Base-by-base conservation (phyloP, 163 green algal species). In the Chloromonas sp. region DNA sequence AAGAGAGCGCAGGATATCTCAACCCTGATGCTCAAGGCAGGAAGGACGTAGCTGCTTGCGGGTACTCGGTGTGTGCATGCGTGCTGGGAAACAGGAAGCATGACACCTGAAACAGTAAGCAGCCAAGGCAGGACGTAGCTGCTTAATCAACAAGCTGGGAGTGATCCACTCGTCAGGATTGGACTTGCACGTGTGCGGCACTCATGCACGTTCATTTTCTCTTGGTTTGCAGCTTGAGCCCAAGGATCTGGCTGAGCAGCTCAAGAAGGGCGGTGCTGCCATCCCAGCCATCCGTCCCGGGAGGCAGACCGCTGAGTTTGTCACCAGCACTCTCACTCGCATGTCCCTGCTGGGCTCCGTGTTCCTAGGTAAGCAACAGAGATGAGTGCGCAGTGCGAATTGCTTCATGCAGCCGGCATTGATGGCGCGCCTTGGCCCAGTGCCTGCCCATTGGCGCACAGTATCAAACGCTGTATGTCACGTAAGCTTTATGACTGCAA, bases 221-320 rank as follows among this genome's bases (percentile, higher is more conserved):
- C 36, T 36, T 36, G 36, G 36, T 36, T 36, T 36, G 79, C 92
- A 98, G 92, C 89, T 99, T 58, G 97, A 99, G 81, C 97, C 96
- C 74, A 98, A 98, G 86, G 97, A 99, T 84, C 87, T 99, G 80
- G 90, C 91, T 66, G 96, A 99, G 80, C 96, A 99, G 94, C 93
- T 99, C 2, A 99, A 99, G 94, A 90, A 92, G 77, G 91, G 93
- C 59, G 97, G 97, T 1, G 96, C 96, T 11, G 96, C 94, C 83
- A 96, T 99, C 85, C 94, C 95, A 2, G 92, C 91, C 70, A 90
- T 98, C n/a, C 93, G 96, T 1, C 97, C 96, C 0, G 96, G 96
- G 60, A 90, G 91, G 58, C 90, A 94, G 71, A 99, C 97, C 0
- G 92, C 96, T 15, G 94, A 97, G 78, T 99, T 95, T 89, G 96